Percentiles rank a stretch among this genome's conserved stretches.
Conservation (phyloP, 1,284 basidiomycete genomes). For the Rhodofomes roseus region DNA sequence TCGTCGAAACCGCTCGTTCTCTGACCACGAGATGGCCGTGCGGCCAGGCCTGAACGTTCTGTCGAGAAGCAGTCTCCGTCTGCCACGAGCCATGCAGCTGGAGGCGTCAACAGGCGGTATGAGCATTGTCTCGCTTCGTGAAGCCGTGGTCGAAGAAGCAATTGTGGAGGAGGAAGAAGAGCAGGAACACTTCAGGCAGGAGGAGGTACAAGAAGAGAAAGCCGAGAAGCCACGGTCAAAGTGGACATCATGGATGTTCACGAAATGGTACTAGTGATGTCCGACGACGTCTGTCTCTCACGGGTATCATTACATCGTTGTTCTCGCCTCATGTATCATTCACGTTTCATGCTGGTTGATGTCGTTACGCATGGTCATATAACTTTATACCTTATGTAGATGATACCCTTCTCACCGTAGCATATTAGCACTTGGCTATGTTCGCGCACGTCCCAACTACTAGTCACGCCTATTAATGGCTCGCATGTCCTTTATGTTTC, state of each 20-base stretch:
- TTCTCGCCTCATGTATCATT: not conserved
- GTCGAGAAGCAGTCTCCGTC: slow-evolving; percentile 22
- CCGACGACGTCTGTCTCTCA: not conserved
- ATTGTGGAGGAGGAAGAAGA: slow-evolving; percentile 62
- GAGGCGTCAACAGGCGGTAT: slow-evolving; percentile 6
- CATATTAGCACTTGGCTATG: not conserved
- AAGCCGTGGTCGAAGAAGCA: slow-evolving; percentile 62
- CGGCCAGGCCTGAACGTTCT: slow-evolving; percentile 29
- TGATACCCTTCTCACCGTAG: not conserved
- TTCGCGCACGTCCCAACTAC: not conserved
- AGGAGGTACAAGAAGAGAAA: slow-evolving; percentile 49
- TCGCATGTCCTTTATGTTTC: not conserved
- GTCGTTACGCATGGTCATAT: not conserved
- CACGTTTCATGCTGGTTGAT: not conserved
- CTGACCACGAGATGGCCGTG: slow-evolving; percentile 35
- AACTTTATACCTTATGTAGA: not conserved
- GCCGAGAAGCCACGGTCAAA: slow-evolving; percentile 46
- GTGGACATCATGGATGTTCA: slow-evolving; percentile 64
- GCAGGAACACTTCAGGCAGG: slow-evolving; percentile 48
- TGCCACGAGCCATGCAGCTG: not conserved
- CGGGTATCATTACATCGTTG: not conserved
- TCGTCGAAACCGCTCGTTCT: slow-evolving; percentile 24
- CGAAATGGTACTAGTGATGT: slow-evolving; percentile 23
- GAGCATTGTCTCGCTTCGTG: slow-evolving; percentile 41
- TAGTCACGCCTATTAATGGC: not conserved